Percentiles rank a stretch among this genome's conserved stretches.
Evolutionary conservation across 495 filamentous ascomycete genomes (phyloP).

Genomic region (Rhypophila decipiens): DNA sequence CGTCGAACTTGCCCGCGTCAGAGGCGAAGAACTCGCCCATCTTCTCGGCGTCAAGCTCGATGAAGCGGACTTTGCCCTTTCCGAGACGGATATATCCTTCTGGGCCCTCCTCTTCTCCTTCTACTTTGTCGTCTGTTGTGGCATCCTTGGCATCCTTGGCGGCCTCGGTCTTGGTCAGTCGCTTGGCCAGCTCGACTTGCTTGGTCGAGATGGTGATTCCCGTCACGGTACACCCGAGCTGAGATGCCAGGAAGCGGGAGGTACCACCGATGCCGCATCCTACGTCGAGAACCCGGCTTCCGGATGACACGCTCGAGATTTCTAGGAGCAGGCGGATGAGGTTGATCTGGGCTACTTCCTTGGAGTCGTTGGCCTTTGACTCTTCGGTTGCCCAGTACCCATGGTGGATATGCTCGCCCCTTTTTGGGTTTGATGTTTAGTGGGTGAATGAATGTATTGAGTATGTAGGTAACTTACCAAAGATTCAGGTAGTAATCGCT

Average conservation of each 20-base stretch:
- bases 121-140: not conserved
- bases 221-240: conserved; percentile 41
- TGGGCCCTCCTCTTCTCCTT: not conserved
- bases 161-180: conserved; percentile 32
- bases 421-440: conserved; percentile 11
- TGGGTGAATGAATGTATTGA: not conserved
- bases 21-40: conserved; percentile 45
- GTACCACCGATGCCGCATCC: conserved; percentile 54
- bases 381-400: conserved; percentile 43
- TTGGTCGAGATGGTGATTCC: conserved; percentile 52
- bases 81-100: conserved; percentile 29
- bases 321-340: conserved; percentile 45
- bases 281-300: conserved; percentile 44
- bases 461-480: conserved; percentile 27
- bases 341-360: conserved; percentile 47
- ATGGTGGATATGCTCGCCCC: conserved; percentile 58
- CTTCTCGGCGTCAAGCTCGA: conserved; percentile 54
- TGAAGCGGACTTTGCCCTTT: conserved; percentile 39
- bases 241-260: conserved; percentile 42
- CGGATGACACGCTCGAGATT: conserved; percentile 28
- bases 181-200: conserved; percentile 46
- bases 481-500: conserved; percentile 49
- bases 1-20: conserved; percentile 34
- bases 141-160: not conserved
- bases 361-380: conserved; percentile 33